Conservation (phyloP, 1,139 yeast species). For the Geotrichum australiense region DNA sequence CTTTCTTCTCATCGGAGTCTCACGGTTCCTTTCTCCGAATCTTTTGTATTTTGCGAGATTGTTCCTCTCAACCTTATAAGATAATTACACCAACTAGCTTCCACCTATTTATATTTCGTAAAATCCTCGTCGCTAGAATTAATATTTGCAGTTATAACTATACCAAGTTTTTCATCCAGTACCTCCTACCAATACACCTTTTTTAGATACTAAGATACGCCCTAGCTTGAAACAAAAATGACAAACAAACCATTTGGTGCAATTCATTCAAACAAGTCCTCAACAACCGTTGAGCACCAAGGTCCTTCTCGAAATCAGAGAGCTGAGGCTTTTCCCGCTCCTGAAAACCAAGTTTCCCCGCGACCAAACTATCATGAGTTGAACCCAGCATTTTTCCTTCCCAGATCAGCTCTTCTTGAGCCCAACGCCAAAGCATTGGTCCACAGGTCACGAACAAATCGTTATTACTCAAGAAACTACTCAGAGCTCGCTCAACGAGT, state of each 20-base stretch:
- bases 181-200: not conserved
- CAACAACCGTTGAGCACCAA: not conserved
- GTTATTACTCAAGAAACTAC: slow-evolving; percentile 29
- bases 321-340: slow-evolving; percentile 3
- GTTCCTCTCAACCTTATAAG: too few species aligned
- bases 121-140: too few species aligned
- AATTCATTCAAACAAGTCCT: slow-evolving; percentile 1
- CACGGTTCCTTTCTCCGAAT: too few species aligned
- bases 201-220: not conserved
- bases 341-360: slow-evolving; percentile 9
- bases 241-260: not conserved
- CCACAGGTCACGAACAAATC: slow-evolving; percentile 28
- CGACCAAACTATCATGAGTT: slow-evolving; percentile 29
- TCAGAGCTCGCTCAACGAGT: slow-evolving; percentile 30
- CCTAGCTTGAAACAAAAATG: slow-evolving; percentile 3
- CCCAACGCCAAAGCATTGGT: slow-evolving; percentile 34
- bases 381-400: slow-evolving; percentile 35
- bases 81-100: too few species aligned
- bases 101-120: too few species aligned
- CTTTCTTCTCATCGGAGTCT: too few species aligned
- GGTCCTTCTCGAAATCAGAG: not conserved
- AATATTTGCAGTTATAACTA: too few species aligned
- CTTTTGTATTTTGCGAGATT: too few species aligned
- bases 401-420: slow-evolving; percentile 34
- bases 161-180: too few species aligned